phyloP scores from a whole-genome alignment of 2,329 filamentous ascomycete species.

The Ophiosphaerella narmari region DNA sequence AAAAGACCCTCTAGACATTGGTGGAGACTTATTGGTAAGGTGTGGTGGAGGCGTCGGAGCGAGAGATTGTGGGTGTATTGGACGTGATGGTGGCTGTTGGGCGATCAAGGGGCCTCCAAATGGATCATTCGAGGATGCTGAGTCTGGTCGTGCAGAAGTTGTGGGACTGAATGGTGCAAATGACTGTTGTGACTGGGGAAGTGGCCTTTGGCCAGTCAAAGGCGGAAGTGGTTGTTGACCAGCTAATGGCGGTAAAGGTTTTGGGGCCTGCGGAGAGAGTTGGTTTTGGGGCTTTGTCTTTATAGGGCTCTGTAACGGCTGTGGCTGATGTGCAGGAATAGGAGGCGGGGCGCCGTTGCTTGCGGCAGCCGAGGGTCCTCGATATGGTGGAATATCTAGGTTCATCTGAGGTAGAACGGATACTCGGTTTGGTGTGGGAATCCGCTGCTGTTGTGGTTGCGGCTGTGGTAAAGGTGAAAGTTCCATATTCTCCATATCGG shows the following conservation, averaged over 20 bases:
- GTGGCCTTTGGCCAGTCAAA: constrained; percentile 30
- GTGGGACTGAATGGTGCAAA: constrained; percentile 23
- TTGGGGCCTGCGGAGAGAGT: constrained; percentile 16
- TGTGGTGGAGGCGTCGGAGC: constrained; percentile 15
- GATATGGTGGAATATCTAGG: constrained; percentile 43
- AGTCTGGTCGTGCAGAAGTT: constrained; percentile 21
- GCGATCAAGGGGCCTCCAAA: constrained; percentile 30
- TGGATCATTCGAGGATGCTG: constrained; percentile 34
- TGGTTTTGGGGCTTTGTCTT: constrained; percentile 16
- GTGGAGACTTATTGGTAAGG: constrained; percentile 23
- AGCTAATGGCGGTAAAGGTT: constrained; percentile 23
- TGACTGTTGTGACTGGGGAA: constrained; percentile 29
- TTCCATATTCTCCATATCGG: constrained; percentile 48
- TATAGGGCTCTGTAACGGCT: constrained; percentile 26
- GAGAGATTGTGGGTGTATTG: constrained; percentile 8
- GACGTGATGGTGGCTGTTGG: constrained; percentile 8
- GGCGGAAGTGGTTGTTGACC: constrained; percentile 33
- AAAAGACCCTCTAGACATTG: constrained; percentile 34
- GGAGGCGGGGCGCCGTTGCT: constrained; percentile 17
- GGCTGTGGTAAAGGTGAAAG: constrained; percentile 17
- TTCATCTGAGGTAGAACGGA: constrained; percentile 38
- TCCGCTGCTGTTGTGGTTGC: constrained; percentile 30
- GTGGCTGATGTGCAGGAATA: constrained; percentile 21
- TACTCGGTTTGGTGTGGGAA: constrained; percentile 39
- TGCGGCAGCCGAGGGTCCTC: constrained; percentile 24